Evolutionary conservation across 352 stramenopile genomes (phyloP), one percentile per base, ranked within the genome.

Genomic region (Elongisporangium prolatum): DNA sequence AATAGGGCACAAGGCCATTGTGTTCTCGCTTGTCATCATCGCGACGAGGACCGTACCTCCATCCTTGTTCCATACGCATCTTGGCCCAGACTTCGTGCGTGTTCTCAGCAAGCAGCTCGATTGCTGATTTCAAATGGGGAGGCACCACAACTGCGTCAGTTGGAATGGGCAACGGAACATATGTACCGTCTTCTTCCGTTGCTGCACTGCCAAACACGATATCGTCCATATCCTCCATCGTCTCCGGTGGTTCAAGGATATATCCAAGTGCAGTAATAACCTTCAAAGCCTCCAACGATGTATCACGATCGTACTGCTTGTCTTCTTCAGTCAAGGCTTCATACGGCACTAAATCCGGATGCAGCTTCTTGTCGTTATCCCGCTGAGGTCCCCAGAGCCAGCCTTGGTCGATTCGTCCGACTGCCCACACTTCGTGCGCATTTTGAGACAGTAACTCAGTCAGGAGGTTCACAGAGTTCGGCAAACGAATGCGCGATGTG

Each of bases 221-320:
- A 44, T 70, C 8, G 17, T 80, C 70, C 50, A 88, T 71, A 54
- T 77, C 65, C 11, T 88, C 81, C n/a, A 63, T 61, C 4, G 59
- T 65, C 54, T 54, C 59, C 53, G 79, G 72, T 24, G 76, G 82
- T 55, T 90, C 73, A 16, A 92, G 64, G 16, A 91, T 70, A 55
- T 89, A 91, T 11, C 83, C 83, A 17, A 93, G 59, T 11, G 83
- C 77, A 2, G 75, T 82, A 58, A 93, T 93, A 4, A 91, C 78
- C 64, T 89, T 91, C 53, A 93, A 75, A 18, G 83, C 81, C 44
- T 75, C 72, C 65, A 89, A 85, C 22, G 83, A 91, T 38, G 83
- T 93, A 44, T 93, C 83, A 16, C 83, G 76, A 62, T 91, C 83
- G 54, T 93, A 91, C 59, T 90, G 80, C 48, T 93, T 93, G 63